These are phyloP conservation scores for Pelagophyceae sp. DNA, from an alignment of 352 stramenopile species.

Conservation along the genomic window DNA sequence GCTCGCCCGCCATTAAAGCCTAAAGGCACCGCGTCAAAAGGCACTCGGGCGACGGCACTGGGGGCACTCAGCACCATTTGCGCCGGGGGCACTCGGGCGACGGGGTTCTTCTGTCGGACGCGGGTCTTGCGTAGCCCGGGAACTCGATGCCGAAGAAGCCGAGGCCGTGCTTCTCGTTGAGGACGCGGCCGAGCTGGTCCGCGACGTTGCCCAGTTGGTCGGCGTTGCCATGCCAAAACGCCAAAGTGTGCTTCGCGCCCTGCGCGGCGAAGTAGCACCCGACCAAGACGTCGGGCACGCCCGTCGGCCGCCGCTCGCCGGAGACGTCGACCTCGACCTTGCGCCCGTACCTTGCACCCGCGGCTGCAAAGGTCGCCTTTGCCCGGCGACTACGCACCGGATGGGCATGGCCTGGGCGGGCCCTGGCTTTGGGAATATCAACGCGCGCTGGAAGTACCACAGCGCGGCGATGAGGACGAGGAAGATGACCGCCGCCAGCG, in stretches of 20 bases:
- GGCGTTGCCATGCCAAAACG: slow-evolving; percentile 19
- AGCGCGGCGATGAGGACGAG: slow-evolving; percentile 4
- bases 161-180: not conserved
- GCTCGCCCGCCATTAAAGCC: not conserved
- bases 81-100: too few species aligned
- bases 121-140: slow-evolving; percentile 19
- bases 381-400: not conserved
- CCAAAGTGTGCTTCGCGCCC: not conserved
- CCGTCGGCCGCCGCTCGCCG: not conserved
- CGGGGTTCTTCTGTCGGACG: too few species aligned
- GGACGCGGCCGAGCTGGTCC: not conserved
- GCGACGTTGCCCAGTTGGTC: slow-evolving; percentile 16
- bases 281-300: not conserved
- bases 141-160: slow-evolving; percentile 11
- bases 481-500: not conserved
- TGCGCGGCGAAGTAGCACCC: not conserved
- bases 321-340: not conserved
- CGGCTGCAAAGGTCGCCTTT: too few species aligned
- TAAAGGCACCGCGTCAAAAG: too few species aligned
- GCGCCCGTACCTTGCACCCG: not conserved
- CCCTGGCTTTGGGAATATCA: not conserved
- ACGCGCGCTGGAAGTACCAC: slow-evolving; percentile 1
- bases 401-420: not conserved
- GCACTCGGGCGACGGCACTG: too few species aligned
- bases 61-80: too few species aligned